Evolutionary conservation across 2,329 filamentous ascomycete species (phyloP).

Genomic region (Diaporthe vaccinii): DNA sequence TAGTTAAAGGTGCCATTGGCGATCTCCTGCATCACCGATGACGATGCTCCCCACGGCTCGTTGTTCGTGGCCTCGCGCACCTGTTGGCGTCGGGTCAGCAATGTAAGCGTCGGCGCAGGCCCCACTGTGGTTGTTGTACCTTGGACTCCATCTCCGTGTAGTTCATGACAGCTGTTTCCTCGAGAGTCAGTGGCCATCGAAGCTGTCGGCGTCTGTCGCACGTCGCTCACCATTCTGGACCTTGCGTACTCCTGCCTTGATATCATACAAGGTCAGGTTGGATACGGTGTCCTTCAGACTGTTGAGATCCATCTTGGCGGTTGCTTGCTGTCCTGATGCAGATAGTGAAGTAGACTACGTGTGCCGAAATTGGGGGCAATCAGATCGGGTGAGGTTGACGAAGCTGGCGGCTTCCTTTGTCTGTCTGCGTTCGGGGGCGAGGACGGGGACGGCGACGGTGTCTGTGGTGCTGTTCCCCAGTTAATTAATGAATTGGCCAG

Average conservation of each 20-base stretch:
- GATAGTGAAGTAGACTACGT: not conserved
- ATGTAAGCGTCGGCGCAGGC: slow-evolving; percentile 40
- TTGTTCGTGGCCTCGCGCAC: slow-evolving; percentile 99
- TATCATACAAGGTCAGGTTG: slow-evolving; percentile 93
- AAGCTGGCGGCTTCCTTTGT: slow-evolving; percentile 25
- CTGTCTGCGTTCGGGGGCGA: slow-evolving; percentile 23
- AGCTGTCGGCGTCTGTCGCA: not conserved
- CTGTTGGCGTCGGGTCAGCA: slow-evolving; percentile 57
- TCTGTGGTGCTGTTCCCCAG: slow-evolving; percentile 5
- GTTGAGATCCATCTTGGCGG: slow-evolving; percentile 82
- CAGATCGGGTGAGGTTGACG: slow-evolving; percentile 1
- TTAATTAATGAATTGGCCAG: slow-evolving; percentile 27
- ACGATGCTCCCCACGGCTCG: slow-evolving; percentile 93
- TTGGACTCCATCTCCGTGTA: slow-evolving; percentile 93
- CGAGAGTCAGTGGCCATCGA: slow-evolving; percentile 26
- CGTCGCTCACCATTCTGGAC: slow-evolving; percentile 88
- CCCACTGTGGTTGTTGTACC: slow-evolving; percentile 53
- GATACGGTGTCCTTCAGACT: slow-evolving; percentile 88
- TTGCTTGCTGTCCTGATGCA: slow-evolving; percentile 19
- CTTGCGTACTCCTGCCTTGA: slow-evolving; percentile 95
- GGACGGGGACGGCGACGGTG: slow-evolving; percentile 19
- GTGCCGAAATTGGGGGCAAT: not conserved
- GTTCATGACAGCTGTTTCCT: slow-evolving; percentile 87
- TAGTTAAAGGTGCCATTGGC: slow-evolving; percentile 98
- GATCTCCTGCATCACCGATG: slow-evolving; percentile 95